A percentile compares a stretch with the other conserved stretches of the same genome.
Evolutionary conservation across 1,284 basidiomycete genomes (phyloP).

Genomic region (Cutaneotrichosporon mucoides): DNA sequence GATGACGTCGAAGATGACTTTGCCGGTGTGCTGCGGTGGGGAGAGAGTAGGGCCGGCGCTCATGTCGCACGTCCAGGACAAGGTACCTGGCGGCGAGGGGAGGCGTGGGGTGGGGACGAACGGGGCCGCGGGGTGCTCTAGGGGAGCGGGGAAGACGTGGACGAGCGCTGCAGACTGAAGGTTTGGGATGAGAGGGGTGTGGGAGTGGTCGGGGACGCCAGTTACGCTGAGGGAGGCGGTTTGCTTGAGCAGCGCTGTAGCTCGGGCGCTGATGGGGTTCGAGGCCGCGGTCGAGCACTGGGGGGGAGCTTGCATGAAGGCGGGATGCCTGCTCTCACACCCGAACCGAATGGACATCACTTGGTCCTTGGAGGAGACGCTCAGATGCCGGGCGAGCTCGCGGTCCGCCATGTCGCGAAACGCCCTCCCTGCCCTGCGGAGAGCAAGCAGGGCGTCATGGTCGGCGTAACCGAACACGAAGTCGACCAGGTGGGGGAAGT

Average conservation of each 20-base stretch:
- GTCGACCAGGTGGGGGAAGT: background rate
- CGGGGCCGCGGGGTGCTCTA: background rate
- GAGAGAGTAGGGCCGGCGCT: background rate
- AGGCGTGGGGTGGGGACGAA: background rate
- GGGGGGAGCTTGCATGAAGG: background rate
- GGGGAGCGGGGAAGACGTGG: background rate
- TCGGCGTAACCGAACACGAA: background rate
- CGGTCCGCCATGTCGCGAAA: background rate
- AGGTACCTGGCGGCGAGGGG: background rate
- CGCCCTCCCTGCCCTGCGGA: background rate
- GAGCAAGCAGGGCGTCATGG: background rate
- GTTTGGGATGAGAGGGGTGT: background rate
- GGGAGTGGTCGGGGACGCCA: too few relatives aligned
- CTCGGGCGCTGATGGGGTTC: too few relatives aligned
- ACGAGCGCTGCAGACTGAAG: background rate
- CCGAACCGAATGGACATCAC: too few relatives aligned
- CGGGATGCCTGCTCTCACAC: too few relatives aligned
- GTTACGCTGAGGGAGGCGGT: background rate
- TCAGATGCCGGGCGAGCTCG: too few relatives aligned
- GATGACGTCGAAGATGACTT: background rate
- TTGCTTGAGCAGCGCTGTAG: background rate
- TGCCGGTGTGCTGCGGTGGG: background rate
- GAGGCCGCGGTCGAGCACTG: too few relatives aligned
- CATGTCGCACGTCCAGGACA: background rate
- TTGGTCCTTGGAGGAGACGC: too few relatives aligned